Percentiles rank a stretch among this genome's conserved stretches.
These are phyloP conservation scores for Gossypium bickii DNA, from an alignment of 345 rosid species.

Conservation along the genomic window DNA sequence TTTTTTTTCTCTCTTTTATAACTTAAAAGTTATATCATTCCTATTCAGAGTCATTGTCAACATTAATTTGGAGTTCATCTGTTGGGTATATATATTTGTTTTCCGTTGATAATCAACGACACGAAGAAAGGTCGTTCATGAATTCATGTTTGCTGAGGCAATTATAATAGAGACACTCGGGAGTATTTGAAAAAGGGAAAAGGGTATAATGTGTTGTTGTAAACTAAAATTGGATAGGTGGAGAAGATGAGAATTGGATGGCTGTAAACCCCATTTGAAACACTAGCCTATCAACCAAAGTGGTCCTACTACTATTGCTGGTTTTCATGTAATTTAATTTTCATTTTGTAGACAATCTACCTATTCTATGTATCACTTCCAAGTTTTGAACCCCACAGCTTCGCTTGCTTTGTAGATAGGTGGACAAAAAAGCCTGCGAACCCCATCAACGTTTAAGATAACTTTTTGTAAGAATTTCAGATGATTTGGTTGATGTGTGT, in stretches of 20 bases:
- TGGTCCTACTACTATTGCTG: neutral
- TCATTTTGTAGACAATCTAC: neutral
- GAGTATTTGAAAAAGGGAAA: neutral
- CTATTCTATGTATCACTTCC: neutral
- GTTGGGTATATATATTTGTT: neutral
- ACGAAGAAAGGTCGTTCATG: neutral
- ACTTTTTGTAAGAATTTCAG: conserved; percentile 4
- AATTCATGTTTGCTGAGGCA: neutral
- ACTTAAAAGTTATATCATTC: neutral
- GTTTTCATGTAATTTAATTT: neutral
- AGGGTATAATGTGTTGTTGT: neutral
- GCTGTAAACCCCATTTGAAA: neutral
- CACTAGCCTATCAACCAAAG: neutral
- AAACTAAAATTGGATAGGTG: neutral
- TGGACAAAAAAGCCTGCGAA: neutral
- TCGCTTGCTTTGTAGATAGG: neutral
- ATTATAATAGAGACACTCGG: neutral
- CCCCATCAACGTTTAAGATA: neutral
- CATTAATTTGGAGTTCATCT: neutral
- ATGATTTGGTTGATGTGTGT: neutral
- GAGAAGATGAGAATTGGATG: conserved; percentile 8
- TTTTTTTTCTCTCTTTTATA: neutral
- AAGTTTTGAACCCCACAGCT: neutral
- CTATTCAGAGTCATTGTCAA: neutral
- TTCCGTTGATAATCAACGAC: neutral